These are phyloP conservation scores for Acer negundo DNA, from an alignment of 345 rosid species.

Conservation along the genomic window DNA sequence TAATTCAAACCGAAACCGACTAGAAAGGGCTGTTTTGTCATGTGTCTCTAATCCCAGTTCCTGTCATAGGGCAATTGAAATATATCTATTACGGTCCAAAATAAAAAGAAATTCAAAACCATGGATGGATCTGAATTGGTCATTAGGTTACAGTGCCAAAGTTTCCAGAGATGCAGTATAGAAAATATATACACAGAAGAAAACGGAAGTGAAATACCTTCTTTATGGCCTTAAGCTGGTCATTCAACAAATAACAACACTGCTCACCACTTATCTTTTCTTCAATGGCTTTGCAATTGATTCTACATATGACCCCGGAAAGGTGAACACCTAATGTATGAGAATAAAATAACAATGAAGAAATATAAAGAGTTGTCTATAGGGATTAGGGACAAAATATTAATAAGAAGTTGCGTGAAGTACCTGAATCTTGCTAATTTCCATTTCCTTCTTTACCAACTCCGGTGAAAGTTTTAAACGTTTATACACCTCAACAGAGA, in stretches of 20 bases:
- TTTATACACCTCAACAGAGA: slow-evolving; percentile 67
- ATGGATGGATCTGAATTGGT: not conserved
- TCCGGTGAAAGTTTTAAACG: slow-evolving; percentile 85
- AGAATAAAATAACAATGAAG: slow-evolving; percentile 17
- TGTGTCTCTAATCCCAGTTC: slow-evolving; percentile 98
- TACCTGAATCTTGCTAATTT: slow-evolving; percentile 98
- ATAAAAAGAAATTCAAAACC: slow-evolving; percentile 3
- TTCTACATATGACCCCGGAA: slow-evolving; percentile 46
- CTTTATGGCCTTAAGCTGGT: slow-evolving; percentile 98
- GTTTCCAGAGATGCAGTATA: not conserved
- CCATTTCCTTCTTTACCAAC: slow-evolving; percentile 93
- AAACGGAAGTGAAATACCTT: slow-evolving; percentile 53
- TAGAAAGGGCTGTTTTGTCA: slow-evolving; percentile 97
- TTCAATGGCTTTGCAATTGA: slow-evolving; percentile 96
- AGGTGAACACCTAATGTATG: not conserved
- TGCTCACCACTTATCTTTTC: slow-evolving; percentile 99
- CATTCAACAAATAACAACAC: slow-evolving; percentile 91
- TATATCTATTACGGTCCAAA: slow-evolving; percentile 19
- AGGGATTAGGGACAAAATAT: not conserved
- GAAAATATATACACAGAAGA: slow-evolving; percentile 5
- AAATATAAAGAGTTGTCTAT: slow-evolving; percentile 3
- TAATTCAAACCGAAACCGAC: slow-evolving; percentile 41
- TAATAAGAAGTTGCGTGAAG: slow-evolving; percentile 4
- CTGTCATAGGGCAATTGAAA: slow-evolving; percentile 43
- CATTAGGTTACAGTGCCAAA: slow-evolving; percentile 1